Conservation (phyloP, 768 basidiomycete species). For the Amanita subjunquillea region DNA sequence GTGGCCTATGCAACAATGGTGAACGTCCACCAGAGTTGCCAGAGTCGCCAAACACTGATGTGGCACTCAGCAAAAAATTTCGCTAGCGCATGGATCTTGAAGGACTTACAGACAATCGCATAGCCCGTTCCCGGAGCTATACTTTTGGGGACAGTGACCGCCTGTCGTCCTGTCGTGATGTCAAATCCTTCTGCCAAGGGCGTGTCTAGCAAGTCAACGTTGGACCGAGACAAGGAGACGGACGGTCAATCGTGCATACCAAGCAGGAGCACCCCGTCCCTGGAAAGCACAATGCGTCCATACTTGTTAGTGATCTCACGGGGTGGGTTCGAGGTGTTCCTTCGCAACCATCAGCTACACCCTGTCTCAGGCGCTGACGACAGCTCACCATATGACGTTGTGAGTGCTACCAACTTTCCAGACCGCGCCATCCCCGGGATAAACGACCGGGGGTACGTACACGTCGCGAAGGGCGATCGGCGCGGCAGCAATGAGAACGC, state of each 20-base stretch:
- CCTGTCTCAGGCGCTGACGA: neutral
- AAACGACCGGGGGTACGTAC: slow-evolving; percentile 20
- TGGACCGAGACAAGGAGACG: neutral
- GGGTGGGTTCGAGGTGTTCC: slow-evolving; percentile 30
- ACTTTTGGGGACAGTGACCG: slow-evolving; percentile 28
- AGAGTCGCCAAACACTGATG: slow-evolving; percentile 42
- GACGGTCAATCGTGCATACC: slow-evolving; percentile 16
- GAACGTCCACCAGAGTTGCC: slow-evolving; percentile 38
- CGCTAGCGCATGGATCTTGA: slow-evolving; percentile 1
- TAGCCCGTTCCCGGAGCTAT: slow-evolving; percentile 28
- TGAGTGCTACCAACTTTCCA: slow-evolving; percentile 20
- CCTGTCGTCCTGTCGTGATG: slow-evolving; percentile 21
- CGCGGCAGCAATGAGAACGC: slow-evolving; percentile 15
- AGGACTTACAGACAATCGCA: slow-evolving; percentile 31
- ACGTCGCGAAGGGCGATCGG: slow-evolving; percentile 20
- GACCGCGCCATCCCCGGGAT: slow-evolving; percentile 15
- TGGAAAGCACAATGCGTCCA: slow-evolving; percentile 28
- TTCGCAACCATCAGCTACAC: slow-evolving; percentile 9
- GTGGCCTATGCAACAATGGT: slow-evolving; percentile 20
- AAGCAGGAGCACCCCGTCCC: slow-evolving; percentile 19
- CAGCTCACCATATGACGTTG: slow-evolving; percentile 20
- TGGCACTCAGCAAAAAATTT: neutral
- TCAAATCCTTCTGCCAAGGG: slow-evolving; percentile 29
- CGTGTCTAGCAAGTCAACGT: slow-evolving; percentile 12
- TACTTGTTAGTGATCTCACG: slow-evolving; percentile 29